Base-by-base conservation (phyloP, 441 rosid genomes). In the Corymbia citriodora region DNA sequence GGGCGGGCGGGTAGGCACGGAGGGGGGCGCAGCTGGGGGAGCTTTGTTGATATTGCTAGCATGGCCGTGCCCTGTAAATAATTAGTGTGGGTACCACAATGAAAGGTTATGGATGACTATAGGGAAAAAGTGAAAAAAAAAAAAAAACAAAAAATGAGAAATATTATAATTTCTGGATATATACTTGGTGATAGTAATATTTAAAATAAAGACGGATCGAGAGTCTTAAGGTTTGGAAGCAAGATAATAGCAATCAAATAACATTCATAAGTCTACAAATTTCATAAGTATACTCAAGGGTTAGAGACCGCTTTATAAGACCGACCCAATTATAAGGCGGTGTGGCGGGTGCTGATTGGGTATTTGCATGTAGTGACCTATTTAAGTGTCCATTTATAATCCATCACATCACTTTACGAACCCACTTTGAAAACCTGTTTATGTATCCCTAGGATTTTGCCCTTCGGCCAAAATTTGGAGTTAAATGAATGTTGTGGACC, bases 21-120 rank as follows among this genome's bases (percentile, higher is more conserved):
- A 19, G 95, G 97, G 31, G 99, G 99, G 68, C 94, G 94, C 17
- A 97, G 93, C 90, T 93, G 92, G 15, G 97, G 98, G 52, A 98
- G 91, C 89, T 94, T 95, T 29, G 99, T 93, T 87, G 95, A 91
- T 33, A 93, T 31, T 17, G 99, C 96, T 87, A 98, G 92, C 89
- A 93, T 93, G 90, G 94, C 96, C 61, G 97, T 95, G 49, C 99
- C 99, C 99, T 97, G 90, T 90, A 29, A 12, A 74, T 40, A 1
- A 40, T 74, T 72, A 40, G 82, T 6, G 82, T 36, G 83, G 13
- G 50, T 3, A 23, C 29, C 50, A 21, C n/a, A 23, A 6, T 17
- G 13, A 21, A 72, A 72, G 23, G 29, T 72, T 23, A 36, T 6
- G 27, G 9, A 72, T 7, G 9, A 21, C 27, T 40, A 10, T 21